Evolutionary conservation across 805 yeast genomes (phyloP), one percentile per base, ranked within the genome.

Genomic region (Schwanniomyces occidentalis): DNA sequence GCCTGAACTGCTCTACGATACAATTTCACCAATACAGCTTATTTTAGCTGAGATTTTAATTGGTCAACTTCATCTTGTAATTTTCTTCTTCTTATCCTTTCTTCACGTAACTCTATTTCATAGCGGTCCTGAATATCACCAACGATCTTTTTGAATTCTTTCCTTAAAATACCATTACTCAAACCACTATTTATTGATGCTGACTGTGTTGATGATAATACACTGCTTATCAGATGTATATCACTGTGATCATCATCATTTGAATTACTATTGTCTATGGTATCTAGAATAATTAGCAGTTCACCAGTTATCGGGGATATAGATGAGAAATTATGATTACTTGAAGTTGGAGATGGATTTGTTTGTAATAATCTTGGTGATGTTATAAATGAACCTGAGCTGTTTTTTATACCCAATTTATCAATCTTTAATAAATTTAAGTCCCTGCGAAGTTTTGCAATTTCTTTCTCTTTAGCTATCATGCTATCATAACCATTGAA

Each of bases 121-220:
- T 80, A 78, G 37, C 70, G 77, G 29, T 71, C 75, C 42, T 80
- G 85, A 38, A 82, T 75, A 24, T 78, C 80, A 15, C 70, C 61
- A 4, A 83, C 78, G 32, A 82, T 61, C 46, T 77, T 80, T 56
- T 76, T 82, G 61, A 83, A 84, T 55, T 84, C 89, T 42, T 75
- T 69, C 37, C 86, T 65, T 56, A 84, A 61, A 3, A 82, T 78
- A 0, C 80, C 73, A 24, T 75, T 75, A 43, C 71, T 65, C 46
- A 49, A 59, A 16, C 73, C 63, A 21, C 32, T 37, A 6, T 35
- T 30, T 12, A 29, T 35, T 12, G 51, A 46, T 7, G 36, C 44
- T 18, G 50, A 49, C 36, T 56, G 44, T 5, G 48, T 31, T 1
- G 48, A 32, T 13, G 49, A 41, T 3, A 36, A 12, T 8, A 27